These are phyloP conservation scores for Murraya koenigii DNA, from an alignment of 345 rosid genomes.

Conservation along the genomic window DNA sequence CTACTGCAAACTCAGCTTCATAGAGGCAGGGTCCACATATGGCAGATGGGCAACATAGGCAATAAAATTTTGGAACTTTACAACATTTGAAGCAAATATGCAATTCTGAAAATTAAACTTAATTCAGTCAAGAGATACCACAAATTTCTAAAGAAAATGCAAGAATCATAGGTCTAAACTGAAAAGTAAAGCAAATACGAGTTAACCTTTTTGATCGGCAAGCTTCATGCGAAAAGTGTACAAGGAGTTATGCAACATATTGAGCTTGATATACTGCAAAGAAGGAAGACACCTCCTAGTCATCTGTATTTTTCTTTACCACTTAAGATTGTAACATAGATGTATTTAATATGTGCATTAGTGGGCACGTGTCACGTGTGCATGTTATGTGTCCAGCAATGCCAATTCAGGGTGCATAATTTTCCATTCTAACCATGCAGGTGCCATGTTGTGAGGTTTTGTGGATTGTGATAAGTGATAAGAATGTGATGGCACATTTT, in stretches of 20 bases:
- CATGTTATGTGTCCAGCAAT: background rate
- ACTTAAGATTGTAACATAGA: background rate
- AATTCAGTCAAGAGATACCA: background rate
- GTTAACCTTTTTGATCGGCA: background rate
- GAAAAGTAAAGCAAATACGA: background rate
- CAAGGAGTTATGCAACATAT: background rate
- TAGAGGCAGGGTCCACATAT: slow-evolving; percentile 41
- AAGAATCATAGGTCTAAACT: background rate
- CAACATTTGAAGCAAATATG: slow-evolving; percentile 45
- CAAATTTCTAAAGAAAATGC: background rate
- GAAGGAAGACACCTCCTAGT: background rate
- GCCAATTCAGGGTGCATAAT: background rate
- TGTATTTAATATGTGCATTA: background rate
- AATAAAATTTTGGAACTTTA: slow-evolving; percentile 38
- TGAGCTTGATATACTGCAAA: too few relatives aligned
- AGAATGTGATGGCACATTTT: background rate
- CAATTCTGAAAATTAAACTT: slow-evolving; percentile 36
- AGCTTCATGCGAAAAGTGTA: background rate
- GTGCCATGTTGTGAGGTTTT: background rate
- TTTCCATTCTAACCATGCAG: background rate
- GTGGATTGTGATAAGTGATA: background rate
- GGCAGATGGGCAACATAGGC: slow-evolving; percentile 54
- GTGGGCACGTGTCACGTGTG: background rate
- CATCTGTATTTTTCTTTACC: background rate
- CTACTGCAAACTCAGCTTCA: slow-evolving; percentile 27